Evolutionary conservation across 352 stramenopile species (phyloP).

Genomic region (Phytopythium mirpurense): DNA sequence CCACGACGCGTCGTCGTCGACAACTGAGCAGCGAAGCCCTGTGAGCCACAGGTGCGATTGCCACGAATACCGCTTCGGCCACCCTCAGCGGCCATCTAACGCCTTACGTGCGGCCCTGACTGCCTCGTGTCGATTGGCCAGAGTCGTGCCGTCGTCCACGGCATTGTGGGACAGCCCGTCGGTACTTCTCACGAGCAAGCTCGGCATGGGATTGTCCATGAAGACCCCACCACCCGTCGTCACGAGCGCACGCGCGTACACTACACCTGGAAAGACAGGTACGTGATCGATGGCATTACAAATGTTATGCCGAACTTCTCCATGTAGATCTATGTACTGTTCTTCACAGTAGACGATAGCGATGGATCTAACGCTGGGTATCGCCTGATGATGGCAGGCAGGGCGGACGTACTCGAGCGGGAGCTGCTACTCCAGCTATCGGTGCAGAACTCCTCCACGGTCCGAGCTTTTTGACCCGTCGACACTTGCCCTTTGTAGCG

Average conservation of each 20-base stretch:
- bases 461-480: not conserved
- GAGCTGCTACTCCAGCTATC: not conserved
- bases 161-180: slow-evolving; percentile 36
- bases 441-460: not conserved
- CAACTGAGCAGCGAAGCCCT: slow-evolving; percentile 7
- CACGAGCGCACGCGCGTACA: not conserved
- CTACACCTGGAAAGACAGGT: not conserved
- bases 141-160: slow-evolving; percentile 15
- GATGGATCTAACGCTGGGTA: too few species aligned
- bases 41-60: slow-evolving; percentile 13
- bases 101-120: not conserved
- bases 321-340: too few species aligned
- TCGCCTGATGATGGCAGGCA: not conserved
- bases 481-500: not conserved
- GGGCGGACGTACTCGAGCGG: slow-evolving; percentile 5
- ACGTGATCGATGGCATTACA: too few species aligned
- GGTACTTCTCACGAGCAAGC: slow-evolving; percentile 27
- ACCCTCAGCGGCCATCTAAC: too few species aligned
- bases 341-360: too few species aligned
- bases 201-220: slow-evolving; percentile 35
- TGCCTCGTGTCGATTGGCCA: not conserved
- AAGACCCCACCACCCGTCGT: slow-evolving; percentile 17
- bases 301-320: too few species aligned
- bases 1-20: slow-evolving; percentile 14
- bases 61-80: too few species aligned